Evolutionary conservation across 306 rosid species (phyloP).

Genomic region (Glycine soja): DNA sequence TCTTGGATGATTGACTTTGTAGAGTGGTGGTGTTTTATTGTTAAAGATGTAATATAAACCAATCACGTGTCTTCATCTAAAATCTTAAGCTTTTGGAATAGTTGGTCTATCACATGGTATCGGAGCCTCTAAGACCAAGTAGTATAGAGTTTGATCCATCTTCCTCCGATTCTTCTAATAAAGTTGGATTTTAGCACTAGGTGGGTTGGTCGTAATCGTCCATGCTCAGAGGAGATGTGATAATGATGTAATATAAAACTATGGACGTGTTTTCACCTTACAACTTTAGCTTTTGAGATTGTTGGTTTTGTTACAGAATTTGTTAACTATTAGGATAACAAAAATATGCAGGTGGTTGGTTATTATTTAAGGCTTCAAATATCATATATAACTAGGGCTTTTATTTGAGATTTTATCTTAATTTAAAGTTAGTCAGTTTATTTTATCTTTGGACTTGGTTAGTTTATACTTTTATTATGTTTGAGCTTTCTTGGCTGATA

Average conservation of each 20-base stretch:
- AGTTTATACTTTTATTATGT: too few species aligned
- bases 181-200: neutral
- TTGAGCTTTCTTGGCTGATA: too few species aligned
- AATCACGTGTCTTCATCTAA: neutral
- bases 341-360: neutral
- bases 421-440: neutral
- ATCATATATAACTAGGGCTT: neutral
- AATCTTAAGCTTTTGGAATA: neutral
- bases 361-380: neutral
- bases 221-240: neutral
- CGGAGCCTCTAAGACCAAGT: neutral
- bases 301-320: neutral
- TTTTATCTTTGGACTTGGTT: too few species aligned
- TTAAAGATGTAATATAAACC: neutral
- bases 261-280: neutral
- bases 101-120: neutral
- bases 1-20: conserved; percentile 28
- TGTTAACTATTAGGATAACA: neutral
- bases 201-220: neutral
- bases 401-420: neutral
- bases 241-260: neutral
- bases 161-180: neutral
- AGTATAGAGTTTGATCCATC: neutral
- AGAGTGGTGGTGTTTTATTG: conserved; percentile 32
- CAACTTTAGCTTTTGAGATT: neutral